Conservation (phyloP, 176 grass and related monocot genomes). For the Eragrostis nindensis region DNA sequence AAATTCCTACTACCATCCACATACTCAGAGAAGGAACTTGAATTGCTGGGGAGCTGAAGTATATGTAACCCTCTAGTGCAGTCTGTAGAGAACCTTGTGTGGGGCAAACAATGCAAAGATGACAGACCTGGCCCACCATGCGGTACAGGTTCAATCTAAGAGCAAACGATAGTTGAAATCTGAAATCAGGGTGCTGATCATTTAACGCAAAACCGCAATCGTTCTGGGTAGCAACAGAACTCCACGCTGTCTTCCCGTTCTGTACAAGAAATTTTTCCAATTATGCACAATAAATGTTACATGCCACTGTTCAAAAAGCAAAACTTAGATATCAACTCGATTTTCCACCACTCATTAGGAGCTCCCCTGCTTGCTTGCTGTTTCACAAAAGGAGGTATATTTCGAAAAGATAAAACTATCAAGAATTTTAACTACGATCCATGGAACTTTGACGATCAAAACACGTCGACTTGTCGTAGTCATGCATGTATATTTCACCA, state of each 20-base stretch:
- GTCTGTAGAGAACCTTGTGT: neutral
- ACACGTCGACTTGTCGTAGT: neutral
- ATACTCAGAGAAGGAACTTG: slow-evolving; percentile 6
- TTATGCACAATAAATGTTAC: no score
- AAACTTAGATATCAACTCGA: neutral
- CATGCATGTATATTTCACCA: neutral
- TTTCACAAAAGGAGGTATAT: neutral
- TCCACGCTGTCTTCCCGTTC: neutral
- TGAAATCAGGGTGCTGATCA: neutral
- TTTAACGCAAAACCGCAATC: neutral
- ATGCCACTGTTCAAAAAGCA: no score
- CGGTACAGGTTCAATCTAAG: neutral
- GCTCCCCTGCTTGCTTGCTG: neutral
- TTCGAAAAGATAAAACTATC: neutral
- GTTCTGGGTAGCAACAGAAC: neutral
- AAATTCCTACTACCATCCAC: neutral
- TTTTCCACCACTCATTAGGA: neutral
- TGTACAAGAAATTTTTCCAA: no score
- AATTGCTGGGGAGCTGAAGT: neutral
- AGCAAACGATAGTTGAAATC: neutral
- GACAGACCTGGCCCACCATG: neutral
- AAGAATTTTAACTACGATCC: neutral
- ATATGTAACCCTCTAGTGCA: slow-evolving; percentile 12
- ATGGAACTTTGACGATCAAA: neutral
- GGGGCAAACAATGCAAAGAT: neutral